A percentile compares a stretch with the other conserved stretches of the same genome.
phyloP scores from a whole-genome alignment of 2,329 filamentous ascomycete species.

The Paecilomyces sp. region DNA sequence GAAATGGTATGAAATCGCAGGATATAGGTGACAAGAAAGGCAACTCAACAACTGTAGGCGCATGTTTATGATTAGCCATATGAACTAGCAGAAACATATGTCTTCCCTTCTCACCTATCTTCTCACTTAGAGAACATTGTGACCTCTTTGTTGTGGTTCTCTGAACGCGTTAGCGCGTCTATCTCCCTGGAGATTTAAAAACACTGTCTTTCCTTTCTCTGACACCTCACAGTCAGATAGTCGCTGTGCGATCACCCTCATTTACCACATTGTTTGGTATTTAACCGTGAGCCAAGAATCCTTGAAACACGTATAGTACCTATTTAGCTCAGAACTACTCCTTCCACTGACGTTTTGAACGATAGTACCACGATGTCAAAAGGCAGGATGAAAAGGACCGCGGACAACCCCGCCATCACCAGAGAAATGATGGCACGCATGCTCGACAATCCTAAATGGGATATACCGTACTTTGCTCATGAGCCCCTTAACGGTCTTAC shows the following conservation, averaged over 20 bases:
- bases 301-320: neutral
- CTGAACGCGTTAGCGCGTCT: neutral
- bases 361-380: neutral
- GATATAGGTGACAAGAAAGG: neutral
- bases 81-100: neutral
- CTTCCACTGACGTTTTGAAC: neutral
- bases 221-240: neutral
- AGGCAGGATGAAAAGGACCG: neutral
- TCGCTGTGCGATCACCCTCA: neutral
- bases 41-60: neutral
- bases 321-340: neutral
- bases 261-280: neutral
- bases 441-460: neutral
- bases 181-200: neutral
- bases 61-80: neutral
- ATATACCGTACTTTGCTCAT: neutral
- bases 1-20: neutral
- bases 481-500: neutral
- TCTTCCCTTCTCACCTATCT: neutral
- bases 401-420: neutral
- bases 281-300: neutral
- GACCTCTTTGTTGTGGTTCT: neutral
- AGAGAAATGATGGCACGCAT: neutral
- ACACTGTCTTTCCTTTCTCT: neutral
- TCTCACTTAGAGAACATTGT: neutral